Evolutionary conservation across 2,329 filamentous ascomycete genomes (phyloP).

Genomic region (Colletotrichum euphorbiae): DNA sequence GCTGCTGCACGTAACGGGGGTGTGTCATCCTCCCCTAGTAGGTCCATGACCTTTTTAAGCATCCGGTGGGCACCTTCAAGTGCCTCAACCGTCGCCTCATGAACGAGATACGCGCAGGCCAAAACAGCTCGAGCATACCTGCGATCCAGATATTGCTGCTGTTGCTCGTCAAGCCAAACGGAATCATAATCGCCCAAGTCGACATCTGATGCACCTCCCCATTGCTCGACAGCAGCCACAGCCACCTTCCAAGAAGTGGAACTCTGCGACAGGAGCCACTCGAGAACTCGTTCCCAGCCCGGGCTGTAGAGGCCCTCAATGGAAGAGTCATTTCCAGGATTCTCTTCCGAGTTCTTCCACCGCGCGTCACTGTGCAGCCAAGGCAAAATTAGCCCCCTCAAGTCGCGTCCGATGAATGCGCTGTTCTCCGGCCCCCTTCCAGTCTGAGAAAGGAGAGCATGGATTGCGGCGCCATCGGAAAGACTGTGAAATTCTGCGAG

Average conservation of each 20-base stretch:
- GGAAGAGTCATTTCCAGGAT: slow-evolving; percentile 37
- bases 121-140: slow-evolving; percentile 76
- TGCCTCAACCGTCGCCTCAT: slow-evolving; percentile 68
- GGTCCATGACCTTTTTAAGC: slow-evolving; percentile 66
- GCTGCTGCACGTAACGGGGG: slow-evolving; percentile 63
- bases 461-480: slow-evolving; percentile 68
- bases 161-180: slow-evolving; percentile 69
- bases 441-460: slow-evolving; percentile 70
- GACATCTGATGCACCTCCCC: slow-evolving; percentile 78
- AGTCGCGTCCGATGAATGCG: slow-evolving; percentile 67
- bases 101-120: slow-evolving; percentile 75
- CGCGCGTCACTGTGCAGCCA: slow-evolving; percentile 77
- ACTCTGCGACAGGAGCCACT: slow-evolving; percentile 74
- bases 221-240: slow-evolving; percentile 74
- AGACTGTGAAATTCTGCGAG: slow-evolving; percentile 74
- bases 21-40: slow-evolving; percentile 71
- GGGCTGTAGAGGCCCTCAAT: slow-evolving; percentile 55
- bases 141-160: slow-evolving; percentile 68
- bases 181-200: slow-evolving; percentile 72
- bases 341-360: slow-evolving; percentile 54
- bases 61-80: slow-evolving; percentile 71
- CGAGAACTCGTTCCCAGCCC: slow-evolving; percentile 77
- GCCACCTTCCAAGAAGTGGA: slow-evolving; percentile 70
- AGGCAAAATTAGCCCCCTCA: slow-evolving; percentile 76
- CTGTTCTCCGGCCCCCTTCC: slow-evolving; percentile 54